Conservation (phyloP, 106 monocot species). For the Chionographis japonica region DNA sequence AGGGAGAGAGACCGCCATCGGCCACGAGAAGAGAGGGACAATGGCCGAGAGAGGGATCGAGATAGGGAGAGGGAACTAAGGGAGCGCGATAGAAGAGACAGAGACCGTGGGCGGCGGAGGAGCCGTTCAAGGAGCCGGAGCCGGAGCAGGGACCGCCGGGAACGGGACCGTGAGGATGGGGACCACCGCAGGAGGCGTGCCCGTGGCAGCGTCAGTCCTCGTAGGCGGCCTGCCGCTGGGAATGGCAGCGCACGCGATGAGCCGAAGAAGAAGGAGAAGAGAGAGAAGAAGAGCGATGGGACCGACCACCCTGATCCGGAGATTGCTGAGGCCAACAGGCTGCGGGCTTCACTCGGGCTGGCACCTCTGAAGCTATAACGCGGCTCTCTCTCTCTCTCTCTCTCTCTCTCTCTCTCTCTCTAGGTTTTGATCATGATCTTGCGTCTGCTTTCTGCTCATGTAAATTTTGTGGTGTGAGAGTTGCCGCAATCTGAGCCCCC, state of each 20-base stretch:
- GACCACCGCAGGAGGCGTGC: conserved; percentile 64
- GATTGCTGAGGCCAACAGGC: conserved; percentile 83
- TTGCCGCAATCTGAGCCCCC: too few relatives aligned
- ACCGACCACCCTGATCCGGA: conserved; percentile 90
- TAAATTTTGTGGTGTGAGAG: too few relatives aligned
- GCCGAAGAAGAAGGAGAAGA: conserved; percentile 71
- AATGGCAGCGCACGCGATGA: conserved; percentile 21
- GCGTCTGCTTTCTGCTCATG: too few relatives aligned
- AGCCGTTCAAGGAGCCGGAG: conserved; percentile 80
- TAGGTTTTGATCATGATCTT: too few relatives aligned
- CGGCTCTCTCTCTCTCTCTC: too few relatives aligned
- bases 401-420: too few relatives aligned
- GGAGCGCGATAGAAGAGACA: conserved; percentile 74
- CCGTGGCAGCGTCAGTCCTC: conserved; percentile 50
- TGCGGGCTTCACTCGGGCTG: conserved; percentile 77
- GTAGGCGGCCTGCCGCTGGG: conserved; percentile 29
- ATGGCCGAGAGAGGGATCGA: conserved; percentile 44
- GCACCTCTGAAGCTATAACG: conserved; percentile 57
- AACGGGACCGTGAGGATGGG: conserved; percentile 66
- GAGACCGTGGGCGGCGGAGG: conserved; percentile 54
- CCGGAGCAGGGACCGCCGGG: conserved; percentile 69
- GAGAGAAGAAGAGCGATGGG: conserved; percentile 74
- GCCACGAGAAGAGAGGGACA: conserved; percentile 33
- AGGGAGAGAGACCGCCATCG: conserved; percentile 58
- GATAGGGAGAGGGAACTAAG: conserved; percentile 73